Evolutionary conservation across 2,329 filamentous ascomycete genomes (phyloP), one percentile per base, ranked within the genome.

Genomic region (Chaetothyriales sp.): DNA sequence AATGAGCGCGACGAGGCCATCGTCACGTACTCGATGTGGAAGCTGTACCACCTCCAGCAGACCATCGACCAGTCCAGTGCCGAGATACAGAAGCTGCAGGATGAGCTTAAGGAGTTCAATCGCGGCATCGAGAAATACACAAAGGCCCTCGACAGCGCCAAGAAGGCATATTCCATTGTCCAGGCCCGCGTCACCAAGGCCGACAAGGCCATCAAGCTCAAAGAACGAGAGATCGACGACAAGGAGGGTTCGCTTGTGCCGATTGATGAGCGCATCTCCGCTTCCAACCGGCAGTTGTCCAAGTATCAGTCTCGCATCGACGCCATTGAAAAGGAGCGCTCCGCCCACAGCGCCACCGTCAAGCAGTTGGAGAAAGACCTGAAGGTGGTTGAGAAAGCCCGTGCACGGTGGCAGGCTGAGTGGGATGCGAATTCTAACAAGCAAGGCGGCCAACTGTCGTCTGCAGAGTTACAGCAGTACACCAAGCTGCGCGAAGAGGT

Each of bases 1-100:
- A 84, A 92, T 49, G 87, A 96, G 65, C 81, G 86, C 47, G 90
- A 98, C 64, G 79, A 86, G 49, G 92, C 90, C 6, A 84, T 95
- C 51, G 86, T 96, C 50, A 89, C 84, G 1, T 90, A 96, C 58
- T 89, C 93, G 32, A 72, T 98, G 12, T 98, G 90, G 90, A 96
- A 95, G 68, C 75, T 98, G 1, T 96, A 87, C 65, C 88, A 95
- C 63, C 93, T 94, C 65, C 90, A 98, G 66, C 84, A 83, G 52
- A 79, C 88, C 26, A 95, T 98, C 73, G 86, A 95, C 60, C 84
- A 90, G 60, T 95, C 92, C 20, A 89, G 84, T 59, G 81, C 80
- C 44, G 83, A 92, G 61, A 98, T 98, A 52, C 83, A 90, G 61
- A 87, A 86, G 60, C 88, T 95, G 61, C 89, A 96, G 62, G 87